Evolutionary conservation across 805 yeast genomes (phyloP).

Genomic region (Kazachstania taianensis): DNA sequence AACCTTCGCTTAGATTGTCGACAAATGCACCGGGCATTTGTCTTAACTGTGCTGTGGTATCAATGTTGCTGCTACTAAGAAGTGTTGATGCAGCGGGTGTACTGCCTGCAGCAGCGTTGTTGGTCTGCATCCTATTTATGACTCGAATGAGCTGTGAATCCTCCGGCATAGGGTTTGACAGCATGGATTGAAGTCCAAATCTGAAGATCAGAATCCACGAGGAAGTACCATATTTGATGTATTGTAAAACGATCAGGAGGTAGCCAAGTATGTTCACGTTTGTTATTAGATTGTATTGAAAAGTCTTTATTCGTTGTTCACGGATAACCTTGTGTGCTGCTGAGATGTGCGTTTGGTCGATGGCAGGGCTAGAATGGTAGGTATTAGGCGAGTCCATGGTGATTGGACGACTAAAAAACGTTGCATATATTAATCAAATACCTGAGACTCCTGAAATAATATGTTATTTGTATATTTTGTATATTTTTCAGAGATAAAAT

Average conservation of each 20-base stretch:
- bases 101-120: background rate
- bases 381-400: no score
- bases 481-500: no score
- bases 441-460: no score
- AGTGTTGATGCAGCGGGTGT: background rate
- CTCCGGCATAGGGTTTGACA: constrained; percentile 35
- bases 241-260: constrained; percentile 17
- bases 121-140: constrained; percentile 1
- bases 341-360: no score
- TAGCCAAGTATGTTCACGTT: constrained; percentile 18
- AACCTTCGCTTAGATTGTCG: background rate
- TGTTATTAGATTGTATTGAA: constrained; percentile 15
- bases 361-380: no score
- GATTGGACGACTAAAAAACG: no score
- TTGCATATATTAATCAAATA: no score
- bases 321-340: no score
- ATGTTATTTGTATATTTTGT: no score
- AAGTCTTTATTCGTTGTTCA: constrained; percentile 22
- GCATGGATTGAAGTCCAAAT: constrained; percentile 30
- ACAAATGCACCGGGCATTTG: constrained; percentile 19
- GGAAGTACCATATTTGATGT: constrained; percentile 22
- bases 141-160: constrained; percentile 19
- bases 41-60: constrained; percentile 4
- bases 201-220: constrained; percentile 25
- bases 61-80: no score